phyloP scores from a whole-genome alignment of 306 rosid species.

The Hylodesmum podocarpum region DNA sequence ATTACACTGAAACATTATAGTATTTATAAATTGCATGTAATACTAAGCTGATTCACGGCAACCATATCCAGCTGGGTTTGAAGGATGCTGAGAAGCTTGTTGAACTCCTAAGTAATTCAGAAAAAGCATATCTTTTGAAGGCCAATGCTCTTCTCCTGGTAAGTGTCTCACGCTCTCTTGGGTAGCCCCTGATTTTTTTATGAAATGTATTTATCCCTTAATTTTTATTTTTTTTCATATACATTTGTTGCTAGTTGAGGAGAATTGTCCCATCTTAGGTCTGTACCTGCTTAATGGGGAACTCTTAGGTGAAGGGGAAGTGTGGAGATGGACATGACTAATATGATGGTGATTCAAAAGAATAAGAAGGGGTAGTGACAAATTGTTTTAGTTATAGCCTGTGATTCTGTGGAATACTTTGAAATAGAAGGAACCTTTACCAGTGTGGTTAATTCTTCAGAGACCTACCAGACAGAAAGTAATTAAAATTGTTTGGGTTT shows the following conservation, averaged over 20 bases:
- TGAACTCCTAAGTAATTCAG: conserved; percentile 50
- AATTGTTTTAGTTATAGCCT: conserved; percentile 6
- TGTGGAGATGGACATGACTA: conserved; percentile 20
- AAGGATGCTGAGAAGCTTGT: conserved; percentile 89
- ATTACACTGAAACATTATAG: conserved; percentile 22
- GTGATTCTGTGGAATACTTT: conserved; percentile 18
- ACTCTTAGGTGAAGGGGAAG: conserved; percentile 1
- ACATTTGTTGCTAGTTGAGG: not conserved
- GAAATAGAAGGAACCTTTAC: not conserved
- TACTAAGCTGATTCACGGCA: conserved; percentile 23
- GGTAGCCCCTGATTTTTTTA: conserved; percentile 11
- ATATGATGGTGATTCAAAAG: conserved; percentile 12
- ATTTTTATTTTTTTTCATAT: not conserved
- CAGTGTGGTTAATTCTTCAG: not conserved
- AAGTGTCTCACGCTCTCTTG: conserved; percentile 28
- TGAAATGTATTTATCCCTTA: not conserved
- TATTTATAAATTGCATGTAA: conserved; percentile 19
- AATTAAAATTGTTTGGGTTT: not conserved
- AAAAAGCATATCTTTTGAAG: conserved; percentile 73
- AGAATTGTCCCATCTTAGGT: not conserved
- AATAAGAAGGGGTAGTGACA: not conserved
- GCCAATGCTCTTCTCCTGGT: conserved; percentile 77
- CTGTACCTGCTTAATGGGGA: conserved; percentile 1
- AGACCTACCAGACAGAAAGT: not conserved
- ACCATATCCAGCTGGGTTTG: conserved; percentile 80